phyloP scores from a whole-genome alignment of 352 stramenopile genomes.

The Phytophthora aleatoria region DNA sequence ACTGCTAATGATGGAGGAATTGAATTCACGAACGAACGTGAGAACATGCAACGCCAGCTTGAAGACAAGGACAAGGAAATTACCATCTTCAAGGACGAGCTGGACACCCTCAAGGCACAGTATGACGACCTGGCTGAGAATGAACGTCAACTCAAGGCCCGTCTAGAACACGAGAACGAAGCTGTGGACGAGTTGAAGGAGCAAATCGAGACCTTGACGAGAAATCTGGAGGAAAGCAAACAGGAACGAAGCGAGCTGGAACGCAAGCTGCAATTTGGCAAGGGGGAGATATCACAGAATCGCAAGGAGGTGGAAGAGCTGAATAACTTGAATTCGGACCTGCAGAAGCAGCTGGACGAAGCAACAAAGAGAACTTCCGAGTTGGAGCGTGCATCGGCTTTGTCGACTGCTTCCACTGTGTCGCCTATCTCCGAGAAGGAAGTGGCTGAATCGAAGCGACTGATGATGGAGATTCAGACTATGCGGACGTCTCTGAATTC shows the following conservation, averaged over 20 bases:
- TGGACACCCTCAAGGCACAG: conserved; percentile 47
- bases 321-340: conserved; percentile 48
- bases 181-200: conserved; percentile 47
- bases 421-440: conserved; percentile 37
- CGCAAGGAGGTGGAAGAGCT: conserved; percentile 61
- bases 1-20: conserved; percentile 53
- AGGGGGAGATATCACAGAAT: conserved; percentile 57
- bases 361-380: conserved; percentile 49
- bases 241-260: conserved; percentile 43
- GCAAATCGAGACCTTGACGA: conserved; percentile 47
- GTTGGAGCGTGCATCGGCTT: conserved; percentile 45
- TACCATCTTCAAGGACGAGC: conserved; percentile 37
- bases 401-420: conserved; percentile 42
- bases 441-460: conserved; percentile 34
- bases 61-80: conserved; percentile 44
- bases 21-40: conserved; percentile 45
- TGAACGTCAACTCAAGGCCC: conserved; percentile 44
- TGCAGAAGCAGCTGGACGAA: conserved; percentile 58
- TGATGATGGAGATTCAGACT: conserved; percentile 60
- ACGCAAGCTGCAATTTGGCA: conserved; percentile 50
- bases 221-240: conserved; percentile 46
- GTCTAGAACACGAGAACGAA: conserved; percentile 52
- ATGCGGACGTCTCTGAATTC: conserved; percentile 57
- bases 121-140: conserved; percentile 62
- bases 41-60: conserved; percentile 42